A percentile compares a stretch with the other conserved stretches of the same genome.
phyloP scores from a whole-genome alignment of 768 basidiomycete species.

The Boletus bicolor region DNA sequence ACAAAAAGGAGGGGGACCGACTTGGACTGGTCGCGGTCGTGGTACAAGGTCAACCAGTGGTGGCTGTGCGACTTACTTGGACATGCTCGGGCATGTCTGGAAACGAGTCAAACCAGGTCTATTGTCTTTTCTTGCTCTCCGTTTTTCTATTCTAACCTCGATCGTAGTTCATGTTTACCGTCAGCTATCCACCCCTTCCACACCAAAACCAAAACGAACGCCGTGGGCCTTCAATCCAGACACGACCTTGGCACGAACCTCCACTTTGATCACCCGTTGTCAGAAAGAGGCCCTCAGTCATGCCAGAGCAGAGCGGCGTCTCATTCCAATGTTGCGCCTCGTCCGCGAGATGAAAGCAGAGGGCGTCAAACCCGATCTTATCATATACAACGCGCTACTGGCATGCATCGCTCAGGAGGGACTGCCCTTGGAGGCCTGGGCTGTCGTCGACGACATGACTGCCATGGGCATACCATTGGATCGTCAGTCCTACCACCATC shows the following conservation, averaged over 20 bases:
- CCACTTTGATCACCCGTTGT: constrained; percentile 28
- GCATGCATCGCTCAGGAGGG: constrained; percentile 43
- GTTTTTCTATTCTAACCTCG: not conserved
- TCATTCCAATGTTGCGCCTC: constrained; percentile 41
- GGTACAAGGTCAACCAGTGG: constrained; percentile 17
- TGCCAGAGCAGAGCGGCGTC: constrained; percentile 36
- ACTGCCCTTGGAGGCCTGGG: constrained; percentile 53
- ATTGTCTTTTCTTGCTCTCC: not conserved
- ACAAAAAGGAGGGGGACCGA: constrained; percentile 8
- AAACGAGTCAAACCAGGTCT: not conserved
- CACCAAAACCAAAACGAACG: not conserved
- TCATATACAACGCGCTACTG: constrained; percentile 58
- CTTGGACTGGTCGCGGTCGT: constrained; percentile 3
- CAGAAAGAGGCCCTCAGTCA: constrained; percentile 32
- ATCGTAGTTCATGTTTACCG: not conserved
- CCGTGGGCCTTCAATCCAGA: constrained; percentile 31
- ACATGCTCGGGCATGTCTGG: constrained; percentile 11
- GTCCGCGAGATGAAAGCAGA: constrained; percentile 57
- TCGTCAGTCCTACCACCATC: constrained; percentile 50
- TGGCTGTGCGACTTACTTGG: constrained; percentile 23
- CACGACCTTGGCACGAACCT: constrained; percentile 23
- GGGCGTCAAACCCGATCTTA: constrained; percentile 49
- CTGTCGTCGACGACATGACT: constrained; percentile 69
- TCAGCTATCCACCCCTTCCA: not conserved
- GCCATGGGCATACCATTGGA: constrained; percentile 47